A percentile compares a stretch with the other conserved stretches of the same genome.
Evolutionary conservation across 2,329 filamentous ascomycete species (phyloP).

Genomic region (Neopestalotiopsis sp.): DNA sequence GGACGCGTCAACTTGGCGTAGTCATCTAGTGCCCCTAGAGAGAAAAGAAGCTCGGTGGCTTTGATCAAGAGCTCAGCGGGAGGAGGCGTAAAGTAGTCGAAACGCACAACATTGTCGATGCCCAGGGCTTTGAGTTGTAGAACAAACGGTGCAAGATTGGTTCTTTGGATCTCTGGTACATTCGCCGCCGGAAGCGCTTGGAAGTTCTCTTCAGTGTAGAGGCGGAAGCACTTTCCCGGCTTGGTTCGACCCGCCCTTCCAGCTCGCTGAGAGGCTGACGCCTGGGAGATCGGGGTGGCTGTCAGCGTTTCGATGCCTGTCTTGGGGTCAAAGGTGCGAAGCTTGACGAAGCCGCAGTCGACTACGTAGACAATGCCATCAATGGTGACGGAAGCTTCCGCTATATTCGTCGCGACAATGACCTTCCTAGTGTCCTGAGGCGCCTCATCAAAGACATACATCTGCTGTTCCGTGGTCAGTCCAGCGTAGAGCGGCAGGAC

Average conservation of each 20-base stretch:
- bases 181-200: conserved; percentile 71
- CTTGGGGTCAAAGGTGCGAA: conserved; percentile 81
- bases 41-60: conserved; percentile 86
- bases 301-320: conserved; percentile 90
- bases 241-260: conserved; percentile 88
- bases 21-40: conserved; percentile 83
- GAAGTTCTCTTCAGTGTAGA: conserved; percentile 83
- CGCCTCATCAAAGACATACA: conserved; percentile 89
- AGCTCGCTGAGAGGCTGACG: conserved; percentile 88
- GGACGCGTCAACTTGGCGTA: conserved; percentile 91
- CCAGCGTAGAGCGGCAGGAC: conserved; percentile 88
- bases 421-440: conserved; percentile 86
- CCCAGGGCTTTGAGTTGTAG: conserved; percentile 93
- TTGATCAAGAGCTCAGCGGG: conserved; percentile 84
- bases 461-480: conserved; percentile 87
- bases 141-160: conserved; percentile 85
- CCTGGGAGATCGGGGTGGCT: conserved; percentile 82
- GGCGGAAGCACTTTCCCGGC: conserved; percentile 90
- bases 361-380: conserved; percentile 90
- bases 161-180: conserved; percentile 88
- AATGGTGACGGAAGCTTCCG: conserved; percentile 94
- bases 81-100: conserved; percentile 86
- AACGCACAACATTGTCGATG: conserved; percentile 91
- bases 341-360: conserved; percentile 89
- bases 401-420: conserved; percentile 93